Percentiles rank a stretch among this genome's conserved stretches.
Evolutionary conservation across 1,139 yeast genomes (phyloP).

Genomic region (Candida frijolesensis): DNA sequence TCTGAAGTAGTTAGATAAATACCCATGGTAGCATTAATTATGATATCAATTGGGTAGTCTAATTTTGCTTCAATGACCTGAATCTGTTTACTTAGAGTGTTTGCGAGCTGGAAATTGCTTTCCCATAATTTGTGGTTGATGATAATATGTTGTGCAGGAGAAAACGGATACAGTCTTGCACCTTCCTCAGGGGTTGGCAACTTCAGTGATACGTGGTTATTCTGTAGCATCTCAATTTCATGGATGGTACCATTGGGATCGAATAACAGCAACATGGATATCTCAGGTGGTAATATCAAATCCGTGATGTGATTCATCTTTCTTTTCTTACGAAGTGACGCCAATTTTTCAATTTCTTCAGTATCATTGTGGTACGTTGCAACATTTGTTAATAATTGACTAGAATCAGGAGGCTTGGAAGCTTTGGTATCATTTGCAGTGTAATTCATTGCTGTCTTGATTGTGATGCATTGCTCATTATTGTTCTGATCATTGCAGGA

Average conservation of each 20-base stretch:
- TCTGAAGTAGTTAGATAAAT: conserved; percentile 9
- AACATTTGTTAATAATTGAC: conserved; percentile 6
- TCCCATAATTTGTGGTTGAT: conserved; percentile 12
- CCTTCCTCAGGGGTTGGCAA: neutral
- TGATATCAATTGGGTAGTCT: conserved; percentile 11
- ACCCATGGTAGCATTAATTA: conserved; percentile 14
- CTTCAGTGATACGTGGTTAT: neutral
- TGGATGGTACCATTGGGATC: conserved; percentile 2
- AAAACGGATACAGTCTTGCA: conserved; percentile 1
- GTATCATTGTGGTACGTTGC: conserved; percentile 15
- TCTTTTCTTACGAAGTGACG: conserved; percentile 6
- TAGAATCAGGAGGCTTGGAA: neutral
- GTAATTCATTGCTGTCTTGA: neutral
- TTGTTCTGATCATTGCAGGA: too few species aligned
- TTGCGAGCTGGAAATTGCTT: conserved; percentile 8
- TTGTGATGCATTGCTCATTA: neutral
- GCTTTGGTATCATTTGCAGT: neutral
- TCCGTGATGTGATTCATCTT: neutral
- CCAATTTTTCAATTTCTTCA: conserved; percentile 10
- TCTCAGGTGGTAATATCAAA: conserved; percentile 10
- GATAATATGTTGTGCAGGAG: conserved; percentile 9
- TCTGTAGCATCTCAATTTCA: neutral
- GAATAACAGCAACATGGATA: conserved; percentile 13
- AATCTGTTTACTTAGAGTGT: conserved; percentile 1
- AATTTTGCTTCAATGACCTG: conserved; percentile 9